phyloP scores from a whole-genome alignment of 2,329 filamentous ascomycete species.

The Stromatinia cepivora region DNA sequence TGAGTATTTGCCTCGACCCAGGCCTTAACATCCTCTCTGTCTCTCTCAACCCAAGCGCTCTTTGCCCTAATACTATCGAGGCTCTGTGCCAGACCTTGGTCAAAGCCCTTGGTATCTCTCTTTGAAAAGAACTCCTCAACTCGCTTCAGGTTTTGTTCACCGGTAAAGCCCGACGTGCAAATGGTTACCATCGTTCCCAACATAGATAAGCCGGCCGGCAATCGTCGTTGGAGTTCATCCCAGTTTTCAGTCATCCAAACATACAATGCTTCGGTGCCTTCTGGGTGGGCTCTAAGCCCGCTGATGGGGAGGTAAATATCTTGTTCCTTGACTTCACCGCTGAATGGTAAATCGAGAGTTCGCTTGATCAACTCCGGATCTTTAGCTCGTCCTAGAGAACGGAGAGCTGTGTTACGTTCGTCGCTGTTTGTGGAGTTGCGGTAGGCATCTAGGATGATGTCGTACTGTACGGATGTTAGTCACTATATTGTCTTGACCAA shows the following conservation, averaged over 20 bases:
- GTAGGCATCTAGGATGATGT: constrained; percentile 74
- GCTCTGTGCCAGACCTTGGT: constrained; percentile 86
- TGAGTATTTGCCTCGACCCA: constrained; percentile 64
- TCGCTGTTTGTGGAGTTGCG: constrained; percentile 74
- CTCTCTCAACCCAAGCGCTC: constrained; percentile 75
- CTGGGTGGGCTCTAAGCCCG: constrained; percentile 72
- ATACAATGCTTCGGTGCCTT: constrained; percentile 80
- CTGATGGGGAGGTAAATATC: constrained; percentile 88
- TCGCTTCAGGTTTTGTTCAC: constrained; percentile 69
- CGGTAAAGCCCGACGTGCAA: constrained; percentile 78
- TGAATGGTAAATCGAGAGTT: constrained; percentile 73
- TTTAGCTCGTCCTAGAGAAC: constrained; percentile 76
- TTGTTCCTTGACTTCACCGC: constrained; percentile 85
- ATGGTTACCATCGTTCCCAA: constrained; percentile 81
- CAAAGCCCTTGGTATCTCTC: constrained; percentile 85
- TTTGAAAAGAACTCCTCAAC: constrained; percentile 78
- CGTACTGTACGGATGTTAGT: constrained; percentile 55
- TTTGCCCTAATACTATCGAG: constrained; percentile 83
- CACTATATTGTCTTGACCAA: background rate
- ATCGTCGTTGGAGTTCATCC: constrained; percentile 76
- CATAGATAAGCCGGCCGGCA: constrained; percentile 85
- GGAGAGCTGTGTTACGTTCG: constrained; percentile 88
- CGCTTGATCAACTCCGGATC: constrained; percentile 77
- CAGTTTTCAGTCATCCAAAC: constrained; percentile 84
- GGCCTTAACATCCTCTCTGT: constrained; percentile 70